Evolutionary conservation across 345 rosid genomes (phyloP).

Genomic region (Gossypioides kirkii): DNA sequence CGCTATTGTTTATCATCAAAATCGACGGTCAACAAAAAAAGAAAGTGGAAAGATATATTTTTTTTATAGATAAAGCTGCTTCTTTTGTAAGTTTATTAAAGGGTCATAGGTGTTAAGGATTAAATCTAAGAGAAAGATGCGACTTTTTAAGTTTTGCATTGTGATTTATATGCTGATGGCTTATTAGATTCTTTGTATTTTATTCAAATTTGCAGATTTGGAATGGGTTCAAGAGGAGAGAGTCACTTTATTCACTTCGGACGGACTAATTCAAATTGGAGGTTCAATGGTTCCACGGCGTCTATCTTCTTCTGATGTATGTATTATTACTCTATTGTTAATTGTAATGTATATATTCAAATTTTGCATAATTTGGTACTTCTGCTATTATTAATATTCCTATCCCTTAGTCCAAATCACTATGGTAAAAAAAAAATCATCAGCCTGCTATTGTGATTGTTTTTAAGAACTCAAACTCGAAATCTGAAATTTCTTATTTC

Average conservation of each 20-base stretch:
- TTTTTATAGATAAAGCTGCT: neutral
- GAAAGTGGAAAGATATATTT: neutral
- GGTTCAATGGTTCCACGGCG: constrained; percentile 81
- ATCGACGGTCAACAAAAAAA: neutral
- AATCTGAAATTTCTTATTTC: neutral
- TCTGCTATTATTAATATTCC: no score
- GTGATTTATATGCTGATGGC: neutral
- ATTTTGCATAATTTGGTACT: no score
- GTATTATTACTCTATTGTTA: constrained; percentile 11
- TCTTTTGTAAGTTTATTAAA: neutral
- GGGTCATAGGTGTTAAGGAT: neutral
- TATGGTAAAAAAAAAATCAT: no score
- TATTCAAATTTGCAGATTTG: constrained; percentile 30
- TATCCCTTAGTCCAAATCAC: no score
- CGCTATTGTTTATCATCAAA: neutral
- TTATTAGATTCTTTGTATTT: neutral
- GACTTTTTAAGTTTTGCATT: neutral
- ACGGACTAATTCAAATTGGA: constrained; percentile 73
- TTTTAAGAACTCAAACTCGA: neutral
- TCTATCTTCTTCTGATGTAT: constrained; percentile 49
- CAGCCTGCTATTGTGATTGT: neutral
- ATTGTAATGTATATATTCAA: no score
- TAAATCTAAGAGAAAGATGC: neutral
- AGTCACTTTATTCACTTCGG: constrained; percentile 74
- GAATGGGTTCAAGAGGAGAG: constrained; percentile 89